A percentile compares a stretch with the other conserved stretches of the same genome.
Evolutionary conservation across 306 rosid species (phyloP).

Genomic region (Trichosanthes cucumerina): DNA sequence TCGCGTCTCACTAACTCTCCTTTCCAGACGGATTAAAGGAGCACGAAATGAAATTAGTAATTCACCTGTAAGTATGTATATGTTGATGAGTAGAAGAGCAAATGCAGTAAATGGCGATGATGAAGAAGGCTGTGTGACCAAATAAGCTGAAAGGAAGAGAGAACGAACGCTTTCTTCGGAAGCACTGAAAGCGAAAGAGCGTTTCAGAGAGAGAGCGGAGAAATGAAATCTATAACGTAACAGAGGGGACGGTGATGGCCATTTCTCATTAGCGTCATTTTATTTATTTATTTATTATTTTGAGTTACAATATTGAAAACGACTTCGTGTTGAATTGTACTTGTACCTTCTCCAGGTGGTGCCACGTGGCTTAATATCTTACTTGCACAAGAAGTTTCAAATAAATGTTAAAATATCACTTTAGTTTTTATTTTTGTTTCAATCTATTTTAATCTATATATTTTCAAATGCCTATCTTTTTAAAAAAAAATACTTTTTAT

Average conservation of each 20-base stretch:
- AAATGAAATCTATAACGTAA: neutral
- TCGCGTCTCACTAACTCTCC: neutral
- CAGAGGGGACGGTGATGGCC: neutral
- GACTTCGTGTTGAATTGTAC: neutral
- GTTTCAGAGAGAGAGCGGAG: neutral
- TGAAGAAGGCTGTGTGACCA: neutral
- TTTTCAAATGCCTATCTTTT: no score
- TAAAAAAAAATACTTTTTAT: no score
- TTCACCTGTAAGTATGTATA: neutral
- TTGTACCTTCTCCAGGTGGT: neutral
- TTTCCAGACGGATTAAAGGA: neutral
- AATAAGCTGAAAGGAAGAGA: neutral
- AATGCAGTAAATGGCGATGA: neutral
- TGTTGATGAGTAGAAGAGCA: neutral
- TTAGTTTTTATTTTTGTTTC: no score
- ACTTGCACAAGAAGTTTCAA: neutral
- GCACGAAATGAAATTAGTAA: neutral
- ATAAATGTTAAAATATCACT: no score
- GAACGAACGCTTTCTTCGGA: neutral
- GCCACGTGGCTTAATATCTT: neutral
- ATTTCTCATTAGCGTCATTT: neutral
- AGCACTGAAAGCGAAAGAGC: neutral
- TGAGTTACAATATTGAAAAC: neutral
- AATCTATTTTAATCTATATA: no score
- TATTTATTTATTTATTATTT: neutral